Base-by-base conservation (phyloP, 1,284 basidiomycete species). In the Afroboletus lepidellus region DNA sequence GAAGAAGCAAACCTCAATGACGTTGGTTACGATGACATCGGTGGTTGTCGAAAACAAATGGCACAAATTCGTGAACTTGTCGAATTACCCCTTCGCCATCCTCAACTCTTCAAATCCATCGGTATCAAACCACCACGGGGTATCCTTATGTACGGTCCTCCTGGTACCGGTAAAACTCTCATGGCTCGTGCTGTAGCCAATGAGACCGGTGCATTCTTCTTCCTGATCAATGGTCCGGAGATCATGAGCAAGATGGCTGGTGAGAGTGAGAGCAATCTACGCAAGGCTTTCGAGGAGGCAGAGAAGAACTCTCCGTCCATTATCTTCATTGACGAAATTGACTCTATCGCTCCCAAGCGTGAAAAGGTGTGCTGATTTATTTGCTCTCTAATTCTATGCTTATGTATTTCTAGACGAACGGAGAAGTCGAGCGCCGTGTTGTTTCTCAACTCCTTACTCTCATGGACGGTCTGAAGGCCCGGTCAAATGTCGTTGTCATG, bases 221-320 rank as follows among this genome's bases (percentile, higher is more conserved):
- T 99, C 87, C 78, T 98, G 53, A 99, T 99, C 77, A 99, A 98
- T 67, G 96, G 97, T 57, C 97, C 96, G 44, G 97, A 99, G 73
- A 98, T 99, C 72, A 99, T 99, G 96, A 94, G 91, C 67, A 99
- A 98, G 79, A 98, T 98, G 95, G 95, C 95, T 53, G 95, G 95
- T 66, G 97, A 99, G 76, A 91, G 87, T 67, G 97, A 99, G 72
- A 94, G 91, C 61, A 99, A 99, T 73, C 76, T 99, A 56, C 81
- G 97, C 60, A 98, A 99, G 72, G 95, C 96, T 7, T 99, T 99
- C 71, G 95, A 98, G 72, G 96, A 98, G 77, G 96, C 97, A 6
- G 96, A 99, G 77, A 98, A 98, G 83, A 98, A 98, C 76, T 94
- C 93, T n/a, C 96, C 96, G 23, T 90, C 96, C 34, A 99, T 99